Base-by-base conservation (phyloP, 2,329 filamentous ascomycete species). In the Neopestalotiopsis clavispora region DNA sequence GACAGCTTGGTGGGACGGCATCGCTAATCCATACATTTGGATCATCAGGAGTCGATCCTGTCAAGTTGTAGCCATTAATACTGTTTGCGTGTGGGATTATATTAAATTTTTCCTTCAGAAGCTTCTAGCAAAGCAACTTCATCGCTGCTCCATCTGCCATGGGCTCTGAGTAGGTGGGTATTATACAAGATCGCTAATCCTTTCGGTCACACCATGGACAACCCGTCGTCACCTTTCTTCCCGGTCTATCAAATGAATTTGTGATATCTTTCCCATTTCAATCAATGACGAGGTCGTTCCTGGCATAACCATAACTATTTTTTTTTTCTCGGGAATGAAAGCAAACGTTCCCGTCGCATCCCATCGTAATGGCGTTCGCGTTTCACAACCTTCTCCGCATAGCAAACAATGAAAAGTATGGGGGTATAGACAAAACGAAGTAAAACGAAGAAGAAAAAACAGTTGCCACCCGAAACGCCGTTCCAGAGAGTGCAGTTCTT, bases 361-460 rank as follows among this genome's bases (percentile, higher is more conserved):
- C 72, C 72, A 69, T 76, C 76, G 69, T 77, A 71, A 74, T 71
- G 71, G 74, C 72, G 72, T 75, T 75, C 70, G 74, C 72, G 71
- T 75, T 74, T 72, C 75, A 76, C 74, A 69, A 71, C 69, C 70
- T 68, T 67, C 69, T 70, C 72, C 71, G 71, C 75, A 70, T 77
- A 75, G 74, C 77, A 79, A 78, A 78, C 73, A 77, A 69, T 79
- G 74, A 80, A 76, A 77, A 80, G 76, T 76, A 74, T 78, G 79
- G 75, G 79, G 81, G 76, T 82, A 80, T 77, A 80, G 34, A 38
- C 34, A 38, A 38, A 38, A 38, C 6, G 10, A 38, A 77, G 76
- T 78, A 74, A 79, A 78, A 78, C 75, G 17, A 52, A 73, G 75
- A 76, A 75, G 72, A 75, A 77, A 73, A 75, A 71, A 76, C 73